Evolutionary conservation across 1,284 basidiomycete genomes (phyloP).

Genomic region (Ustilago trichophora): DNA sequence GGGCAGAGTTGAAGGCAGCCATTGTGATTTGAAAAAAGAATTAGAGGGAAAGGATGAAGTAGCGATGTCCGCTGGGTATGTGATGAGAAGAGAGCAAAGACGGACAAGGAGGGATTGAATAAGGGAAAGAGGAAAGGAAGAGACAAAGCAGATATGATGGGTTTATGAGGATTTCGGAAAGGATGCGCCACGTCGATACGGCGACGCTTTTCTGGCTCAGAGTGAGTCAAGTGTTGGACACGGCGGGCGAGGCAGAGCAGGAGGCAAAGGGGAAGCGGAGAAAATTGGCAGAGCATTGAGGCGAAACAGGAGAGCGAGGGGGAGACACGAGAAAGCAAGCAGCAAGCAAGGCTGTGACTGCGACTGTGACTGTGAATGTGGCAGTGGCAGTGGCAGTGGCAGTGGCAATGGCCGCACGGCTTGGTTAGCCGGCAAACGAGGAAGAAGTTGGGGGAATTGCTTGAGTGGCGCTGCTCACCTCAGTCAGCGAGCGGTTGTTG

Average conservation of each 20-base stretch:
- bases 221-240: neutral
- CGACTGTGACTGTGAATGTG: constrained; percentile 8
- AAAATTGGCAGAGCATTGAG: neutral
- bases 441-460: neutral
- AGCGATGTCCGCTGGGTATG: constrained; percentile 19
- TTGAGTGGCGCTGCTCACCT: constrained; percentile 5
- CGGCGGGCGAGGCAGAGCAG: too few species aligned
- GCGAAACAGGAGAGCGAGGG: neutral
- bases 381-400: constrained; percentile 1
- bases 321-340: too few species aligned
- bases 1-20: constrained; percentile 45
- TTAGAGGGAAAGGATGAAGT: neutral
- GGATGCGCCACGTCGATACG: constrained; percentile 16
- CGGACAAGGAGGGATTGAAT: constrained; percentile 1
- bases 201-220: constrained; percentile 4
- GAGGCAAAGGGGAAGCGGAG: constrained; percentile 1
- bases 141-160: neutral
- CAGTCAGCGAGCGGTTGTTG: constrained; percentile 5
- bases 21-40: constrained; percentile 13
- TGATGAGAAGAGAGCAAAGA: constrained; percentile 3
- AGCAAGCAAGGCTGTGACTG: too few species aligned
- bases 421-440: constrained; percentile 5
- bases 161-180: constrained; percentile 18
- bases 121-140: neutral
- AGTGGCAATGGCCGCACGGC: constrained; percentile 8